phyloP scores from a whole-genome alignment of 2,329 filamentous ascomycete genomes.

The Fusarium albosuccineum region DNA sequence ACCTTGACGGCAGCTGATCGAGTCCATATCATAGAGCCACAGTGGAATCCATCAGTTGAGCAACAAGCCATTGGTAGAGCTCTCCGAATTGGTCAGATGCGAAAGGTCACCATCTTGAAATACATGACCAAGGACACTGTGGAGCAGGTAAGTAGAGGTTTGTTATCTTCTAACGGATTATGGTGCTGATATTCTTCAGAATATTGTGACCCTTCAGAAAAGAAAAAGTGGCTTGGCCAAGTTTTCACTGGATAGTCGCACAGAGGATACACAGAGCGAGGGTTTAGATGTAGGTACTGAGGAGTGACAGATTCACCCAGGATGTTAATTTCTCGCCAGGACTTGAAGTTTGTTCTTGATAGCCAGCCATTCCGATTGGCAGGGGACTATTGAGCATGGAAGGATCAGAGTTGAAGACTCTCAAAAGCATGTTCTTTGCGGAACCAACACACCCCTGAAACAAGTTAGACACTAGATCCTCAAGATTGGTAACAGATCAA shows the following conservation, averaged over 20 bases:
- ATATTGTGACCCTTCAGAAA: background rate
- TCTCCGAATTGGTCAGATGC: background rate
- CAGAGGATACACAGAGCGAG: background rate
- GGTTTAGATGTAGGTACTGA: background rate
- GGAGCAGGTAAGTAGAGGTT: background rate
- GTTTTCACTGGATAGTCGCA: background rate
- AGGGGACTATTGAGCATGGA: too few relatives aligned
- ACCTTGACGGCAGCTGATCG: background rate
- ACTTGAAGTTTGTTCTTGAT: conserved; percentile 3
- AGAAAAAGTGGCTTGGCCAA: conserved; percentile 1
- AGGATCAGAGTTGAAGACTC: too few relatives aligned
- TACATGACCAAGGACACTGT: background rate
- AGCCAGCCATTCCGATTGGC: background rate
- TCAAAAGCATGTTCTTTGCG: too few relatives aligned
- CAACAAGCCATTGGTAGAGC: background rate
- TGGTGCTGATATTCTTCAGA: too few relatives aligned
- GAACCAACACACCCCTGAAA: too few relatives aligned
- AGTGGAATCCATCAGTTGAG: background rate
- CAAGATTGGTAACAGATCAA: too few relatives aligned
- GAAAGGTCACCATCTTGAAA: background rate
- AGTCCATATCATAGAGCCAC: background rate
- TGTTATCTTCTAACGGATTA: too few relatives aligned
- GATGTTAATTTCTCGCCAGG: background rate
- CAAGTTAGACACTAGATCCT: too few relatives aligned
- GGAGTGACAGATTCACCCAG: fast-evolving